These are phyloP conservation scores for Cordyceps tenuipes DNA, from an alignment of 2,329 filamentous ascomycete species.

Conservation along the genomic window DNA sequence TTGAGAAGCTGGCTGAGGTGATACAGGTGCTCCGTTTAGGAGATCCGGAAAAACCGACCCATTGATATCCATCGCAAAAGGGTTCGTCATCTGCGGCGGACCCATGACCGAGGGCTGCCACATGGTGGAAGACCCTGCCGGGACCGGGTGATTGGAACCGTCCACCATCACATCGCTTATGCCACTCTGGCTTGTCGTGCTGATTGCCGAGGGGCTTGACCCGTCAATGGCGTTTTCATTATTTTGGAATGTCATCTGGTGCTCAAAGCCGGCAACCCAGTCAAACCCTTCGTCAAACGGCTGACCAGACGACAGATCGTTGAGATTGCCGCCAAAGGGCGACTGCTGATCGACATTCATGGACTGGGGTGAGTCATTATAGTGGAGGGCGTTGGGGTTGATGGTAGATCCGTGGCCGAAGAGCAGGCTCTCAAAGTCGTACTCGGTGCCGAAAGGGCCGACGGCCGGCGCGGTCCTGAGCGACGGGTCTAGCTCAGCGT, in stretches of 20 bases:
- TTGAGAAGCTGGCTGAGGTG: conserved; percentile 66
- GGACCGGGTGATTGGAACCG: conserved; percentile 58
- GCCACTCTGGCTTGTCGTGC: conserved; percentile 84
- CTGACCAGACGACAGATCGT: conserved; percentile 49
- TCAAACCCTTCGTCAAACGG: conserved; percentile 72
- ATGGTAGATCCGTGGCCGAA: conserved; percentile 61
- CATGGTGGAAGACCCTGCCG: conserved; percentile 47
- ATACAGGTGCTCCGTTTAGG: conserved; percentile 61
- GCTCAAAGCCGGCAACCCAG: conserved; percentile 75
- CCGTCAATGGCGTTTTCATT: conserved; percentile 81
- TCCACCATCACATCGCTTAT: conserved; percentile 90
- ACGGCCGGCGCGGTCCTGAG: conserved; percentile 70
- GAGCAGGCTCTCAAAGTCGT: conserved; percentile 59
- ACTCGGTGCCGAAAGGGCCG: conserved; percentile 55
- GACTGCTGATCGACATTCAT: conserved; percentile 55
- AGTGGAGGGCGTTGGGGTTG: conserved; percentile 71
- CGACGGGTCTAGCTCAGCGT: conserved; percentile 56
- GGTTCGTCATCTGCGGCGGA: conserved; percentile 58
- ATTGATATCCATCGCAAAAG: conserved; percentile 68
- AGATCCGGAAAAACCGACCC: conserved; percentile 71
- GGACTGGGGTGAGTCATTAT: conserved; percentile 66
- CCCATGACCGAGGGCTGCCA: conserved; percentile 64
- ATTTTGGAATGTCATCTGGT: conserved; percentile 60
- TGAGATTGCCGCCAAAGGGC: conserved; percentile 48
- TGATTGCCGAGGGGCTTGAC: conserved; percentile 92